phyloP scores from a whole-genome alignment of 306 rosid species.

The Echinosophora koreensis region DNA sequence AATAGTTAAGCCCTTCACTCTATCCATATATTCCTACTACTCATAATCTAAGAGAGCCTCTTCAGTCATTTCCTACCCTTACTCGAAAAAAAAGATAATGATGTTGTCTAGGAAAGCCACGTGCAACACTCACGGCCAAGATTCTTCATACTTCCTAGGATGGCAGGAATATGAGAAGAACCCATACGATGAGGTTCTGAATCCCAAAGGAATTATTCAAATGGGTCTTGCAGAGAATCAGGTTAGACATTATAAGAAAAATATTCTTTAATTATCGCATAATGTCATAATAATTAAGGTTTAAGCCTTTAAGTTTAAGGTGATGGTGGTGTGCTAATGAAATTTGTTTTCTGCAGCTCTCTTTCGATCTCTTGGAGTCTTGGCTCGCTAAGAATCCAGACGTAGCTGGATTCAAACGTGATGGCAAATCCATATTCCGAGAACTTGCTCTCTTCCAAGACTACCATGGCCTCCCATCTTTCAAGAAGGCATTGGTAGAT shows the following conservation, averaged over 20 bases:
- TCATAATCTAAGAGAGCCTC: background rate
- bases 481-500: constrained; percentile 83
- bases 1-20: background rate
- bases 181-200: constrained; percentile 67
- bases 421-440: constrained; percentile 80
- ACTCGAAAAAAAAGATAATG: constrained; percentile 49
- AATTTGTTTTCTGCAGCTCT: constrained; percentile 67
- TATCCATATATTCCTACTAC: no score
- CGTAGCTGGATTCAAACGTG: constrained; percentile 72
- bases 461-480: constrained; percentile 86
- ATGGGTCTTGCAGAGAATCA: constrained; percentile 99
- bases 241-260: constrained; percentile 47
- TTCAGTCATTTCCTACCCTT: background rate
- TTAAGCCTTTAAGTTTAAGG: no score
- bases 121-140: constrained; percentile 96
- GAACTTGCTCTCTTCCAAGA: constrained; percentile 98
- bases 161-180: constrained; percentile 94
- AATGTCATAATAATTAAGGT: constrained; percentile 28
- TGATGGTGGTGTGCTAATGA: constrained; percentile 45
- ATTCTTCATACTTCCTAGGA: constrained; percentile 94
- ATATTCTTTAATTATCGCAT: background rate
- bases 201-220: constrained; percentile 91
- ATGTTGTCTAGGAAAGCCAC: constrained; percentile 77
- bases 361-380: constrained; percentile 78
- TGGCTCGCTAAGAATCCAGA: constrained; percentile 87